Evolutionary conservation across 1,284 basidiomycete species (phyloP).

Genomic region (Veloporphyrellus conicus): DNA sequence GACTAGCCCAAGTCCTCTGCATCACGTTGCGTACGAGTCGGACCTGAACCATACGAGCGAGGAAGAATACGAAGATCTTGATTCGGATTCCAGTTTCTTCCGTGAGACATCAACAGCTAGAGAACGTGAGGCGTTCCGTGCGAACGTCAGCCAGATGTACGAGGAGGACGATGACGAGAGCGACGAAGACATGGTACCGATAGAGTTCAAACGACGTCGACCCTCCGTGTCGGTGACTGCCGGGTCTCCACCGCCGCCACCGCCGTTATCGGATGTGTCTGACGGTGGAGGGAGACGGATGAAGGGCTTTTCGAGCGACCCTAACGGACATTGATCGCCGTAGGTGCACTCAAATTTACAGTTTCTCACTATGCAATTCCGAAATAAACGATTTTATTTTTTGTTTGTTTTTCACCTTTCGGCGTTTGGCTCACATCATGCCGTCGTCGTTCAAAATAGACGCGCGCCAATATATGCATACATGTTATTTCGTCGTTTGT

Average conservation of each 20-base stretch:
- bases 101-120: conserved; percentile 25
- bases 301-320: conserved; percentile 3
- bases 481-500: conserved; percentile 2
- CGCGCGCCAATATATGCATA: conserved; percentile 9
- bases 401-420: conserved; percentile 1
- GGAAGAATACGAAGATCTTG: conserved; percentile 32
- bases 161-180: conserved; percentile 35
- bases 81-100: conserved; percentile 36
- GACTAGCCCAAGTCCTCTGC: conserved; percentile 43
- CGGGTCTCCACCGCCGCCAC: conserved; percentile 25
- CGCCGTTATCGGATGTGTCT: conserved; percentile 19
- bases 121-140: conserved; percentile 24
- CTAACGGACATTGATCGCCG: conserved; percentile 16
- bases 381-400: neutral
- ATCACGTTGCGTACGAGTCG: conserved; percentile 35
- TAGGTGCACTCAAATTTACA: conserved; percentile 20
- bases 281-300: conserved; percentile 12
- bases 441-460: conserved; percentile 22
- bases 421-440: conserved; percentile 13
- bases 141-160: conserved; percentile 34
- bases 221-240: conserved; percentile 33
- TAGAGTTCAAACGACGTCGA: conserved; percentile 37
- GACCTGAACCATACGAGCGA: conserved; percentile 27
- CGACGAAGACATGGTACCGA: conserved; percentile 32
- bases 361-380: conserved; percentile 17